Evolutionary conservation across 306 rosid species (phyloP).

Genomic region (Trichosanthes truncata): DNA sequence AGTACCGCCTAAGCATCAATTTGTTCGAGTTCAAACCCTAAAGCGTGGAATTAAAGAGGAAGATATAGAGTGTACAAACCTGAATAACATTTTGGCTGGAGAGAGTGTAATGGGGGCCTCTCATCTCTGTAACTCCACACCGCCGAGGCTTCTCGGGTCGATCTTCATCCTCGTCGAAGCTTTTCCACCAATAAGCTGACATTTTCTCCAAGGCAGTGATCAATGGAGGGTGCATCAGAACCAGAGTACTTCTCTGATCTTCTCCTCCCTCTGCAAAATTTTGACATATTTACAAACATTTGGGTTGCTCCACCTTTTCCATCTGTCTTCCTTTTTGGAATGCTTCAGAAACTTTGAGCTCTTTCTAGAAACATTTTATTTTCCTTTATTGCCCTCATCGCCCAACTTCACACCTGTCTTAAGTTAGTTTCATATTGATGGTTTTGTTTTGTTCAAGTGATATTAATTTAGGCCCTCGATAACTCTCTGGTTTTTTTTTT

Average conservation of each 20-base stretch:
- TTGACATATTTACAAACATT: neutral
- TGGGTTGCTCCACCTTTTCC: neutral
- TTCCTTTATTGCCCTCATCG: neutral
- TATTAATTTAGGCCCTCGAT: too few species aligned
- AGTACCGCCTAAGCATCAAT: neutral
- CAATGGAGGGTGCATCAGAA: neutral
- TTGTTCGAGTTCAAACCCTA: neutral
- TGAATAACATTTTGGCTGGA: slow-evolving; percentile 53
- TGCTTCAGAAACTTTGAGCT: neutral
- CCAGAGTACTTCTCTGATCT: neutral
- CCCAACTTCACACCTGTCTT: neutral
- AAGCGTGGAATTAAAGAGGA: neutral
- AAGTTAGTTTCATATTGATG: neutral
- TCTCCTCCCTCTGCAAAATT: neutral
- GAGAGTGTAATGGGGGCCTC: slow-evolving; percentile 52
- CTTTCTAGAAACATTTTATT: slow-evolving; percentile 6
- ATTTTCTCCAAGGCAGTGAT: slow-evolving; percentile 13
- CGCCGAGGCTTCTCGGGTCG: slow-evolving; percentile 82
- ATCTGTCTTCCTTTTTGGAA: neutral
- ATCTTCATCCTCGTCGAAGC: slow-evolving; percentile 69
- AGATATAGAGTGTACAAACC: slow-evolving; percentile 22
- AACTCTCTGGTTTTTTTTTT: neutral
- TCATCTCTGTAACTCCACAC: slow-evolving; percentile 79
- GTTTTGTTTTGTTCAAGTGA: too few species aligned
- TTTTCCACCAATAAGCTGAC: slow-evolving; percentile 71